Base-by-base conservation (phyloP, 2,329 filamentous ascomycete genomes). In the Alternaria infectoria region DNA sequence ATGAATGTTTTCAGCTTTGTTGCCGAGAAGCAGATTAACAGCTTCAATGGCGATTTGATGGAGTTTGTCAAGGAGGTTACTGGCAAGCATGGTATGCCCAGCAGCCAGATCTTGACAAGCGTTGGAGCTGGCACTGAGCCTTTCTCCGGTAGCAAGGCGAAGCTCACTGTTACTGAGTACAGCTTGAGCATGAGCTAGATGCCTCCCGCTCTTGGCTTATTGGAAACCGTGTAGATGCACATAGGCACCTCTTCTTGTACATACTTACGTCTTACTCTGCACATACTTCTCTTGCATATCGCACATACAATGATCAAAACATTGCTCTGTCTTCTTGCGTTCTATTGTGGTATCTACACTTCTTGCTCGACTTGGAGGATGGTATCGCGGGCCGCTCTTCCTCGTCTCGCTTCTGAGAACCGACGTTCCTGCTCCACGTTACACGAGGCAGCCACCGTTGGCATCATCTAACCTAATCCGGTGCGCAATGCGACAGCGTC, bases 1-100 rank as follows among this genome's bases (percentile, higher is more conserved):
- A 89, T 83, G 76, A 86, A 83, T 4, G 88, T 91, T 11, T 90
- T 85, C 80, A 87, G 85, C 70, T 91, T 88, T 65, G 85, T 88
- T 7, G 84, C 85, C 0, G 62, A 67, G 17, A 82, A 77, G 50
- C 76, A 84, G 36, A 78, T 85, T n/a, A 82, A 80, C 21, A 83
- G 68, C 76, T 91, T 88, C 78, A 82, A 79, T 44, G 88, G 84
- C 28, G 87, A 91, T 73, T 71, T 90, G 66, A 82, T 82, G 68
- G 78, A 82, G 7, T 91, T 91, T 79, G 79, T 88, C 66, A 82
- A 79, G 8, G 89, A 90, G 74, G 79, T 91, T 23, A 81, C 80
- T 23, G 64, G 69, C 26, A 83, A 79, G 70, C 80, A 89, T 68
- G 83, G 83, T 1, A 79, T 86, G 50, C 74, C 82, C 5, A 74